Percentiles rank a stretch among this genome's conserved stretches.
phyloP scores from a whole-genome alignment of 192 early-diverging fungal species.

The Backusella liffmaniae region DNA sequence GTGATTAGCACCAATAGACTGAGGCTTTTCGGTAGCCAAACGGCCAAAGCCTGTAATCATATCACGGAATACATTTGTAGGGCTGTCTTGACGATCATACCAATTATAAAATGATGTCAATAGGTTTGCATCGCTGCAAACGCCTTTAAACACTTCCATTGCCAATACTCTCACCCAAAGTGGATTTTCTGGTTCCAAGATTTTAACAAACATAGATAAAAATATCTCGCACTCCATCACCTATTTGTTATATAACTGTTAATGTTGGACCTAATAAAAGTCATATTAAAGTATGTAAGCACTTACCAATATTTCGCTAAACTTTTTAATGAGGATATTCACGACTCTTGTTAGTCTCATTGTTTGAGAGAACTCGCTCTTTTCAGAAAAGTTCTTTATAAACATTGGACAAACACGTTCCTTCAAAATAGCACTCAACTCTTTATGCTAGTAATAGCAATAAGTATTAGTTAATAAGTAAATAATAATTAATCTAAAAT shows the following conservation, averaged over 20 bases:
- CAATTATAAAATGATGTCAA: slow-evolving; percentile 66
- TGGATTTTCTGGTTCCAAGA: slow-evolving; percentile 76
- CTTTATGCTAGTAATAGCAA: slow-evolving; percentile 54
- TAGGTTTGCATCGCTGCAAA: slow-evolving; percentile 61
- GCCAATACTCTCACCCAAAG: slow-evolving; percentile 79
- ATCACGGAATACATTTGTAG: slow-evolving; percentile 78
- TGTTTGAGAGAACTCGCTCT: slow-evolving; percentile 75
- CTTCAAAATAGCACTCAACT: slow-evolving; percentile 67
- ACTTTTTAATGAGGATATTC: slow-evolving; percentile 75
- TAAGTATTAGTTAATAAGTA: not conserved
- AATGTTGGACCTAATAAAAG: not conserved
- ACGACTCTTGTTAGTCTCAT: slow-evolving; percentile 84
- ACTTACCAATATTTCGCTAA: slow-evolving; percentile 65
- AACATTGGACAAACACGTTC: slow-evolving; percentile 87
- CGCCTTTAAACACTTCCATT: slow-evolving; percentile 75
- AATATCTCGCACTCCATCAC: slow-evolving; percentile 94
- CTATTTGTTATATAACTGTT: slow-evolving; percentile 31
- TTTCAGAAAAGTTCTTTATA: slow-evolving; percentile 92
- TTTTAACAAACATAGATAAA: slow-evolving; percentile 81
- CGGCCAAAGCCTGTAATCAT: slow-evolving; percentile 74
- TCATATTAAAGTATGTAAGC: not conserved
- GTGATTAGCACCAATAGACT: slow-evolving; percentile 44
- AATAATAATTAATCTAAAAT: not conserved
- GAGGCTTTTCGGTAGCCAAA: slow-evolving; percentile 75
- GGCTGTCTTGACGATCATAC: slow-evolving; percentile 76